A percentile compares a stretch with the other conserved stretches of the same genome.
These are phyloP conservation scores for Wickerhamomyces mucosus DNA, from an alignment of 805 yeast genomes.

Conservation along the genomic window DNA sequence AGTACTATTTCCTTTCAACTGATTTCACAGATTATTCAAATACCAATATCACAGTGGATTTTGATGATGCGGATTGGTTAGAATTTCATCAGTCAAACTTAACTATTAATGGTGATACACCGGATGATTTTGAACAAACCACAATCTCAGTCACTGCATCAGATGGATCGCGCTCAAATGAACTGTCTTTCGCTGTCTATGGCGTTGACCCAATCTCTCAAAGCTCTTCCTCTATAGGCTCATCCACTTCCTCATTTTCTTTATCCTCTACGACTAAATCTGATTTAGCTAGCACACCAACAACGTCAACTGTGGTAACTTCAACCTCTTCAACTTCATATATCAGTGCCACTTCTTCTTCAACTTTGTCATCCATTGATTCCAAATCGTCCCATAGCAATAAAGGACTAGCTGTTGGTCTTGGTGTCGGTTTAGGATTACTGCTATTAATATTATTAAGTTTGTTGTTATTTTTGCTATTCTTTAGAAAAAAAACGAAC, in stretches of 20 bases:
- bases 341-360: slow-evolving; percentile 4
- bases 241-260: slow-evolving; percentile 20
- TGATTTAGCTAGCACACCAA: slow-evolving; percentile 15
- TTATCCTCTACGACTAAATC: slow-evolving; percentile 21
- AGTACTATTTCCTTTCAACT: slow-evolving; percentile 42
- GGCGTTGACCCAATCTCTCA: slow-evolving; percentile 33
- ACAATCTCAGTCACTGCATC: slow-evolving; percentile 32
- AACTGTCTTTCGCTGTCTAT: slow-evolving; percentile 38
- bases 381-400: slow-evolving; percentile 16
- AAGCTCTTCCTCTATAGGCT: slow-evolving; percentile 4
- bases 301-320: slow-evolving; percentile 22
- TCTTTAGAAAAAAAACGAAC: too few relatives aligned
- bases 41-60: slow-evolving; percentile 39
- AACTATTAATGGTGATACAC: slow-evolving; percentile 64
- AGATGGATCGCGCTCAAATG: slow-evolving; percentile 26
- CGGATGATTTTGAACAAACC: slow-evolving; percentile 34
- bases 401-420: slow-evolving; percentile 72
- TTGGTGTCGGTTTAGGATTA: slow-evolving; percentile 66
- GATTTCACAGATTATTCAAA: slow-evolving; percentile 45
- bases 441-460: slow-evolving; percentile 45
- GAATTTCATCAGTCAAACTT: slow-evolving; percentile 46
- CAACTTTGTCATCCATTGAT: slow-evolving; percentile 6
- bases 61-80: slow-evolving; percentile 51
- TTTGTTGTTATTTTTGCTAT: slow-evolving; percentile 51
- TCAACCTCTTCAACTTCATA: slow-evolving; percentile 20